Conservation (phyloP, 768 basidiomycete species). For the Termitomyces sp. region DNA sequence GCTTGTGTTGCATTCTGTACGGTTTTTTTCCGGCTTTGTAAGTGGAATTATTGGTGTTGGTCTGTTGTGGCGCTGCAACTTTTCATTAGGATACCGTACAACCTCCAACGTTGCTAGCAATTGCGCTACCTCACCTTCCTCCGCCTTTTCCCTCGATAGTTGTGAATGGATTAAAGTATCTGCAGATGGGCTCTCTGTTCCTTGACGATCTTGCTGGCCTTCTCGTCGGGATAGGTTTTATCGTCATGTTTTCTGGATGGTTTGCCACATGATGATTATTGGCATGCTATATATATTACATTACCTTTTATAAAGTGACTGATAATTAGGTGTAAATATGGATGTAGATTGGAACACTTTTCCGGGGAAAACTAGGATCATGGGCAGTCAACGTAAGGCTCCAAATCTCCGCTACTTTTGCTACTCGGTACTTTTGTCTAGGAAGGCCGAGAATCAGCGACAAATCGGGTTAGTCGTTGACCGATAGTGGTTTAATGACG, state of each 20-base stretch:
- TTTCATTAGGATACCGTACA: constrained; percentile 46
- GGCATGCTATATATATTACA: constrained; percentile 4
- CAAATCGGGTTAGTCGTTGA: no score
- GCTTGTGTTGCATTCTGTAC: constrained; percentile 64
- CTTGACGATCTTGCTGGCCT: constrained; percentile 69
- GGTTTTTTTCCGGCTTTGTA: constrained; percentile 67
- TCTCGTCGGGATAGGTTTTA: constrained; percentile 67
- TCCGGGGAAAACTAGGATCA: no score
- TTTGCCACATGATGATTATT: constrained; percentile 19
- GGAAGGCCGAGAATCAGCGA: no score
- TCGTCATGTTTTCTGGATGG: constrained; percentile 52
- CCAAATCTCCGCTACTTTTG: no score
- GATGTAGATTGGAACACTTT: neutral
- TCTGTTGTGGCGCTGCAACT: neutral
- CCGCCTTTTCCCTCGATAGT: constrained; percentile 59
- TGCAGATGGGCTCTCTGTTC: constrained; percentile 61
- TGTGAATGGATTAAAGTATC: constrained; percentile 57
- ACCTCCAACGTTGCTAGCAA: constrained; percentile 52
- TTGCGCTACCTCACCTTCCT: constrained; percentile 64
- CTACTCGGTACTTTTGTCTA: no score
- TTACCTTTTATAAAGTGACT: neutral
- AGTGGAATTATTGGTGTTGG: constrained; percentile 18
- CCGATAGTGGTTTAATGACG: no score
- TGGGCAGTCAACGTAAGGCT: no score
- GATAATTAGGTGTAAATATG: neutral